Evolutionary conservation across 768 basidiomycete species (phyloP).

Genomic region (Hypsizygus marmoreus): DNA sequence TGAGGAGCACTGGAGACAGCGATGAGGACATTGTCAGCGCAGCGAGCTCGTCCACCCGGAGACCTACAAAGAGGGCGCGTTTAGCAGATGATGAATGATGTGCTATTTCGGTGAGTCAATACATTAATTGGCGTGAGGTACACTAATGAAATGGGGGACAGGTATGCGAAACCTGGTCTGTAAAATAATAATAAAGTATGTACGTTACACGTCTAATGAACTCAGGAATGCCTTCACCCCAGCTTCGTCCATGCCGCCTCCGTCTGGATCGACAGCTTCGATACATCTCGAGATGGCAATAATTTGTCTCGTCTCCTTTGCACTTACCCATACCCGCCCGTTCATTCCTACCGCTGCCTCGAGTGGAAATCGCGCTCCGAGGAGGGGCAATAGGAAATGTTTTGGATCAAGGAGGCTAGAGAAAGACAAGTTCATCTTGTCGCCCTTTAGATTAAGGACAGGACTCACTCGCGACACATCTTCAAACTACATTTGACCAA

Average conservation of each 20-base stretch:
- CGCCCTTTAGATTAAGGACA: neutral
- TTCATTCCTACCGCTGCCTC: constrained; percentile 91
- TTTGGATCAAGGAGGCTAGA: constrained; percentile 75
- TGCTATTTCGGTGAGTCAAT: constrained; percentile 6
- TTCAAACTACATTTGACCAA: constrained; percentile 79
- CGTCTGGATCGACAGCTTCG: constrained; percentile 78
- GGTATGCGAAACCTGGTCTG: neutral
- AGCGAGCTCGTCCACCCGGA: constrained; percentile 49
- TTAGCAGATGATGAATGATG: constrained; percentile 64
- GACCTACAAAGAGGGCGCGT: constrained; percentile 70
- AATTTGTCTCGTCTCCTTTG: constrained; percentile 71
- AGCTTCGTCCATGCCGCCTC: constrained; percentile 58
- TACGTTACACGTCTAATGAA: constrained; percentile 40
- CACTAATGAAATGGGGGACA: neutral
- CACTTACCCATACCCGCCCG: constrained; percentile 87
- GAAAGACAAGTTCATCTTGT: neutral
- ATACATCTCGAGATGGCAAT: constrained; percentile 81
- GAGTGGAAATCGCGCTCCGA: constrained; percentile 82
- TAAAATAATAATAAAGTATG: neutral
- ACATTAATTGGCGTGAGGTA: neutral
- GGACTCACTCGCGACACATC: constrained; percentile 80
- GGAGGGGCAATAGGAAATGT: constrained; percentile 78
- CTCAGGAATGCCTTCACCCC: constrained; percentile 55
- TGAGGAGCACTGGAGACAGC: constrained; percentile 70
- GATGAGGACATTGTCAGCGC: constrained; percentile 66